Base-by-base conservation (phyloP, 2,329 filamentous ascomycete genomes). In the Bipolaris bicolor region DNA sequence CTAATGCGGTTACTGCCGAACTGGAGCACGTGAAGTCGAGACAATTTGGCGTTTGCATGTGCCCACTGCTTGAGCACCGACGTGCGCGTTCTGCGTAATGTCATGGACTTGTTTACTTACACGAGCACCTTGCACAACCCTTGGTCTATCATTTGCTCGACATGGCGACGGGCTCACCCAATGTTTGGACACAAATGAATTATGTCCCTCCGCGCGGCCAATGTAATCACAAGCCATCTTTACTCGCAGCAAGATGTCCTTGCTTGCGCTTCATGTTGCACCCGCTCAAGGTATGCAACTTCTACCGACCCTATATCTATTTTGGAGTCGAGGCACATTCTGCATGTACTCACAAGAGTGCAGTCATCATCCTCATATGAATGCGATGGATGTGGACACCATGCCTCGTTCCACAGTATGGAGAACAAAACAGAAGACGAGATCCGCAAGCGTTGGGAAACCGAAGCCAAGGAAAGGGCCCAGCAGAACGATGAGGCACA, bases 231-330 rank as follows among this genome's bases (percentile, higher is more conserved):
- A 83, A 82, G 61, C 70, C 74, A 2, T 78, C 77, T 22, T 66
- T 83, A 15, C 68, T 84, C 31, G 77, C 76, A 2, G 67, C 78
- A 1, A 78, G 72, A 49, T 85, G 83, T 62, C 76, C 83, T 4
- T 85, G 83, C 66, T 70, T 83, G 40, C 77, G 83, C 16, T 85
- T 84, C 74, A 85, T 85, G 83, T 70, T 84, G 6, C 83, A 85
- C 69, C 83, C 83, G 0, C 74, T 84, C 41, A 84, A 85, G 73
- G 82, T 80, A 66, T 47, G 64, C 26, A 31, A 13, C 29, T 1
- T 10, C 16, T 24, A 4, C 37, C 20, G 3, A 16, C 3, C 16
- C 9, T 7, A 18, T 16, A 10, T 7, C 20, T 7, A 7, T 20
- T 15, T 18, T 29, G 2, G 13, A 11, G n/a, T 5, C 10, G 15